Conservation (phyloP, 192 early-diverging fungal species). For the Linnemannia elongata region DNA sequence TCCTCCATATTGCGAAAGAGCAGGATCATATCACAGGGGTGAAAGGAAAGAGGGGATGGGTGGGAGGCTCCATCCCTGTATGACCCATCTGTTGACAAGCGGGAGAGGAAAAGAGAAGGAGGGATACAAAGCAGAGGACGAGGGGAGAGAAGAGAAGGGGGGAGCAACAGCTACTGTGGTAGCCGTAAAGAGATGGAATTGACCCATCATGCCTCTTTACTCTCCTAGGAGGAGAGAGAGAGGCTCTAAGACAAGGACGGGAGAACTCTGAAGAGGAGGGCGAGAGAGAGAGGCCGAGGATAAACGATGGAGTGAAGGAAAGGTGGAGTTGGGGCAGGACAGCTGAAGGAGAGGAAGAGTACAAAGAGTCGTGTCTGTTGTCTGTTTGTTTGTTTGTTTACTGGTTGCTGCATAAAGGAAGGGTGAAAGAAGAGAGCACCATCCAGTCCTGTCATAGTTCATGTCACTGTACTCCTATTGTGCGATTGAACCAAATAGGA, state of each 20-base stretch:
- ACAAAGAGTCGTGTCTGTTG: not conserved
- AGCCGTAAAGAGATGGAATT: not conserved
- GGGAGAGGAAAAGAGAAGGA: not conserved
- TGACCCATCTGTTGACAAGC: not conserved
- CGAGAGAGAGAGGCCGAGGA: not conserved
- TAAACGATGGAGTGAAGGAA: not conserved
- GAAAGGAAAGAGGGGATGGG: not conserved
- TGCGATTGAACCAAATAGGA: not conserved
- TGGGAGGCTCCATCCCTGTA: not conserved
- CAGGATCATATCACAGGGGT: conserved; percentile 1
- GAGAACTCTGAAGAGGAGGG: not conserved
- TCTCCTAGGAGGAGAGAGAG: not conserved
- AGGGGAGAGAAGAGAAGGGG: not conserved
- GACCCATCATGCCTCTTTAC: not conserved
- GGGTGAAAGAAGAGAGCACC: not conserved
- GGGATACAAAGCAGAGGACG: not conserved
- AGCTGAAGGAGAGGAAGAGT: not conserved
- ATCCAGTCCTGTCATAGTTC: too few relatives aligned
- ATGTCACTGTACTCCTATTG: not conserved
- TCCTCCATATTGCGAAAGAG: not conserved
- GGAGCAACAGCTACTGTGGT: not conserved
- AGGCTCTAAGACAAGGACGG: too few relatives aligned
- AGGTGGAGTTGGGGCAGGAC: not conserved
- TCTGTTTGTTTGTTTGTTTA: not conserved
- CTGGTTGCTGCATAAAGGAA: not conserved